Conservation (phyloP, 805 yeast species). For the Vanderwaltozyma yarrowii region DNA sequence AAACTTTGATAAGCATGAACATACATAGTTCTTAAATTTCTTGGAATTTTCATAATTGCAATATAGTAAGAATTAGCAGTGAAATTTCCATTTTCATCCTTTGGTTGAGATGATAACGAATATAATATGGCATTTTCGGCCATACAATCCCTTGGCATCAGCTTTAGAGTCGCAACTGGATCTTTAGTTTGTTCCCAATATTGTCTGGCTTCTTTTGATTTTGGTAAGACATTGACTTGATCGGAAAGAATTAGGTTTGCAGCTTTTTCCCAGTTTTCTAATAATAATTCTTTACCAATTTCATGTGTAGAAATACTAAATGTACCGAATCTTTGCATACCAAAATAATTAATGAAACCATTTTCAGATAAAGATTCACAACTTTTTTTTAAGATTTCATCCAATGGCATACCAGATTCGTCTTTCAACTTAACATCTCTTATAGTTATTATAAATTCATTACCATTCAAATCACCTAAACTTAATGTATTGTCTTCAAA, state of each 20-base stretch:
- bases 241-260: conserved; percentile 72
- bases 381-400: conserved; percentile 39
- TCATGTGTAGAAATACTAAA: conserved; percentile 86
- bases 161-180: conserved; percentile 50
- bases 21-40: conserved; percentile 87
- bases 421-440: conserved; percentile 48
- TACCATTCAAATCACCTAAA: conserved; percentile 81
- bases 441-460: conserved; percentile 77
- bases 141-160: conserved; percentile 79
- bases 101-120: conserved; percentile 43
- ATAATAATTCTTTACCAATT: conserved; percentile 63
- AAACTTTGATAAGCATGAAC: conserved; percentile 97
- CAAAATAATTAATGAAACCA: conserved; percentile 91
- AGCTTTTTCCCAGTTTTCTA: conserved; percentile 70
- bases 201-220: conserved; percentile 70
- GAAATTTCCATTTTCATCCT: conserved; percentile 37
- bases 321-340: conserved; percentile 98
- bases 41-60: conserved; percentile 82
- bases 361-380: conserved; percentile 46
- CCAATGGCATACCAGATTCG: conserved; percentile 29
- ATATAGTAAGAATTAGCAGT: conserved; percentile 51
- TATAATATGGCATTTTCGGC: conserved; percentile 74
- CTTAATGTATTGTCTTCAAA: conserved; percentile 53
- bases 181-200: conserved; percentile 70
- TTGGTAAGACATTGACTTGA: conserved; percentile 76